Base-by-base conservation (phyloP, 805 yeast species). In the Metschnikowia gelsemii region DNA sequence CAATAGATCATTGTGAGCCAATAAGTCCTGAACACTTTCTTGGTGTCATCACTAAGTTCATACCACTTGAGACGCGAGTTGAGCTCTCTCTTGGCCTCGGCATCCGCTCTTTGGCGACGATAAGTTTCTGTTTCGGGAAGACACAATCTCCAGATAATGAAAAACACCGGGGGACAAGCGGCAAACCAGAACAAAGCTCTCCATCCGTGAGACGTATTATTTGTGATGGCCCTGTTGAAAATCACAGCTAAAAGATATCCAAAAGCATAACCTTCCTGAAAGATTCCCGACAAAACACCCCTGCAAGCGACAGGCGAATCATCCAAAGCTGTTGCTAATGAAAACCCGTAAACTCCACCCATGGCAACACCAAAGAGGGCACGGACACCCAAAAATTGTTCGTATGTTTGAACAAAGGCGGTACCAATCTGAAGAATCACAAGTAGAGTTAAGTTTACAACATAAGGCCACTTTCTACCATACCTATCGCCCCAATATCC, bases 251-350 rank as follows among this genome's bases (percentile, higher is more conserved):
- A 56, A 24, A 82, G 63, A 53, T 81, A 82, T n/a, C 88, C 88
- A 35, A 82, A 73, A 0, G 85, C 82, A 51, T 82, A 87, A 47
- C 95, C 95, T 60, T 86, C 84, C 62, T 86, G 95, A 57, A 87
- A 77, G 30, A 85, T 60, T 38, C 87, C 87, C 23, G 82, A 75
- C 35, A 82, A 61, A 43, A 81, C 70, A 37, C 86, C 83, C 61
- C 78, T 67, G 24, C 82, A 78, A 19, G 63, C 66, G 2, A 58
- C 58, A 1, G 87, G 87, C 36, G 79, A 72, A 53, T 82, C 84
- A 49, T 81, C 87, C 22, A 84, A 68, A 5, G 87, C 81, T 4
- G 82, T 78, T 8, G 84, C 83, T 24, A 82, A 75, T 24, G 81
- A 76, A 43, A 78, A 75, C 24, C 86, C 87, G 54, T 73, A 83